Base-by-base conservation (phyloP, 2,329 filamentous ascomycete genomes). In the Albifimbria verrucaria region DNA sequence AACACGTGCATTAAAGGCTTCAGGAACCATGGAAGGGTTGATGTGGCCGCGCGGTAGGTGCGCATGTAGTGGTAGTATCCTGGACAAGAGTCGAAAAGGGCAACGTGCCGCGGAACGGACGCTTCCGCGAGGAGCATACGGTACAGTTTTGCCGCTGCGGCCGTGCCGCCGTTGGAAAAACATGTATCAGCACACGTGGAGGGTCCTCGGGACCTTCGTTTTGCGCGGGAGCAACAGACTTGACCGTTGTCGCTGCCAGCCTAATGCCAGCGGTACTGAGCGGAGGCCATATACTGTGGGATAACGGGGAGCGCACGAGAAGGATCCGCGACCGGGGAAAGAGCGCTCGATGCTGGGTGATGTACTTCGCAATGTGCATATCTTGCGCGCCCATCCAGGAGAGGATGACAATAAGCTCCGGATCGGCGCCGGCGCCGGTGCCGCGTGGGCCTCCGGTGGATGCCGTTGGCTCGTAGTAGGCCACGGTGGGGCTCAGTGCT, bases 331-430 rank as follows among this genome's bases (percentile, higher is more conserved):
- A 69, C 5, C 63, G 62, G 2, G 78, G 77, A 62, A 75, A 80
- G 18, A 73, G 60, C 5, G 59, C 53, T 55, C 75, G 76, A 62
- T 81, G 75, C 23, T 68, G 66, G 4, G 68, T 59, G 24, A 78
- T 69, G 61, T 82, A 82, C 58, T 82, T 82, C 57, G 72, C 71
- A 44, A 82, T 74, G 60, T 82, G 77, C 7, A 64, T 62, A 39
- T 79, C 73, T n/a, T 63, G 70, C 10, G 79, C 78, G 44, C 72
- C 74, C 72, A 80, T 78, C 79, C 80, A 82, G 7, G 72, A 68
- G 32, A 74, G 71, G 32, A 82, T 48, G 22, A 81, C 56, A 52
- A 82, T 70, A 32, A 82, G 70, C 50, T 73, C 73, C 12, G 79
- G 78, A 10, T 70, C 61, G 26, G 9, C n/a, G 6, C 41, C 24